Evolutionary conservation across 192 early-diverging fungal genomes (phyloP), one percentile per base, ranked within the genome.

Genomic region (Backusella sp.): DNA sequence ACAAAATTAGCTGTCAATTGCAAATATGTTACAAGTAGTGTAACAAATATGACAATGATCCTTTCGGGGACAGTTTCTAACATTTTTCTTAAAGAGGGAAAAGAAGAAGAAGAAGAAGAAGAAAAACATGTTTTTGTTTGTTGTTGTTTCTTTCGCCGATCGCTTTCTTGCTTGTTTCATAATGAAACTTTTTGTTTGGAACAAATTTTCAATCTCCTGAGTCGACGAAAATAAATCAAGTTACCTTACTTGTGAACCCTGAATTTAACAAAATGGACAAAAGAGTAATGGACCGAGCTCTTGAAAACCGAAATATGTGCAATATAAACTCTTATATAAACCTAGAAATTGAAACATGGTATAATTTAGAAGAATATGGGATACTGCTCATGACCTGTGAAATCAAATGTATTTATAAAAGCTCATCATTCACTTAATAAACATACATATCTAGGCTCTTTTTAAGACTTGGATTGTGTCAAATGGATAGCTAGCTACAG

Each of bases 1-100:
- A 62, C 37, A 46, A 70, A 70, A 46, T 70, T 70, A 14, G 41
- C 49, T 42, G 72, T 65, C 34, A 39, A 19, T 37, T 56, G 53
- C 26, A 73, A 39, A 37, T 62, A 73, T 6, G 72, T 28, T 12
- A 73, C 65, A 53, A 73, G 56, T 41, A 73, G 6, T 23, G 21
- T 23, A 5, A 73, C 56, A 73, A 65, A 39, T 11, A 26, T 26
- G 3, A 73, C 72, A 62, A 73, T 62, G 19, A 41, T 3, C 36
- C 23, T 56, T 35, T 62, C 72, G 9, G 72, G 72, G 11, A 65
- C 23, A 14, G n/a, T 21, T 12, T 73, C 72, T n/a, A 73, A 0
- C 53, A 59, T 59, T 59, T 23, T 0, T 26, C 17, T n/a, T 59
- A 19, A 59, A 59, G 53, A 53, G n/a, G 4, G 23, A 19, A 59